Evolutionary conservation across 331 rosid genomes (phyloP), one percentile per base, ranked within the genome.

Genomic region (Malus hybrid): DNA sequence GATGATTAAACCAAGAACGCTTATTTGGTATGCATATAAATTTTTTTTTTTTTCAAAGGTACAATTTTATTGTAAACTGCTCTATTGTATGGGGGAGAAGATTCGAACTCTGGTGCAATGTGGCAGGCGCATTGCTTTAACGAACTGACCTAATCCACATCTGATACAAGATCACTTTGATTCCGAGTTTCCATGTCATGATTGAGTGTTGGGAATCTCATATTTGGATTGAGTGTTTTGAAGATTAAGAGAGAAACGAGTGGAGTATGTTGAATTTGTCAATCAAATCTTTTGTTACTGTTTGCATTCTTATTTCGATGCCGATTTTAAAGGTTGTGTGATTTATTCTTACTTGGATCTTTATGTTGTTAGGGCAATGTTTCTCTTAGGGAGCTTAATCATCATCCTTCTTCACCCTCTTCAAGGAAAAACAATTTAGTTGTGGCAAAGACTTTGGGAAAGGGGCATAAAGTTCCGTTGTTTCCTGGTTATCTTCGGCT

Each of bases 331-430:
- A 19, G n/a, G 24, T 36, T 55, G 56, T 27, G 65, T 50, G 65
- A 22, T 32, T 54, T 22, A 8, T 56, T 4, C 63, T 70, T 55
- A 34, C 18, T 31, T 71, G 42, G 29, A 65, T 50, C 67, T 75
- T 74, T 48, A 18, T 74, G 33, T 71, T 15, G 3, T 22, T 80
- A 90, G 90, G 90, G 86, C 32, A 64, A 73, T 83, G 76, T 83
- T 78, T 78, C 86, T 74, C 29, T 69, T 14, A 85, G 33, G 82
- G 89, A 82, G 69, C 67, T 74, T 34, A 81, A 61, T 14, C 77
- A 55, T 33, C 80, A 22, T 76, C 85, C 77, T 56, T 69, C 76
- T 67, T 71, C 80, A 74, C 72, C 81, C 22, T 80, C 79, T 59
- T 79, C 54, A 29, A 75, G 65, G 60, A 81, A 72, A 66, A 69